These are phyloP conservation scores for Paraphoma chrysanthemicola DNA, from an alignment of 2,329 filamentous ascomycete species.

Conservation along the genomic window DNA sequence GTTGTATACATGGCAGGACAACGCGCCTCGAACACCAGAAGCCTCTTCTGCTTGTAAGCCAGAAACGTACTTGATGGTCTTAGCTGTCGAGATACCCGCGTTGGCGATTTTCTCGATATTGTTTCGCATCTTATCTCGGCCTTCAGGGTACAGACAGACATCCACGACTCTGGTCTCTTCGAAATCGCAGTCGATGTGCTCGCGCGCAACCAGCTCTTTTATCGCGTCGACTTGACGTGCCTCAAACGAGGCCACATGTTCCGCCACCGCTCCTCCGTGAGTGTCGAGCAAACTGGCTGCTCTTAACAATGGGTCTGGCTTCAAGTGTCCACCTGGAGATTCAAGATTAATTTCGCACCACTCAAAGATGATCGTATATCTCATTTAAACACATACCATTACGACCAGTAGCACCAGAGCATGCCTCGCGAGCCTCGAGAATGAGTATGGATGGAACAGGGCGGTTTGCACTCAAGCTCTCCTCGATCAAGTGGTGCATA, in stretches of 20 bases:
- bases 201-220: slow-evolving; percentile 12
- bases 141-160: slow-evolving; percentile 8
- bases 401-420: slow-evolving; percentile 61
- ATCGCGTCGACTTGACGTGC: slow-evolving; percentile 12
- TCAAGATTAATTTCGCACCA: not conserved
- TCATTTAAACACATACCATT: slow-evolving; percentile 52
- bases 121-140: slow-evolving; percentile 11
- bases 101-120: slow-evolving; percentile 4
- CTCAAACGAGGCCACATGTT: slow-evolving; percentile 19
- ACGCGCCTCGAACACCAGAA: slow-evolving; percentile 14
- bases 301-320: slow-evolving; percentile 47
- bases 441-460: slow-evolving; percentile 19
- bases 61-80: slow-evolving; percentile 5
- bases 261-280: slow-evolving; percentile 14
- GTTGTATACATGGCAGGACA: slow-evolving; percentile 16
- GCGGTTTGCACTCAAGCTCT: not conserved
- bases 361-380: not conserved
- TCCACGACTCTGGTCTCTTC: slow-evolving; percentile 18
- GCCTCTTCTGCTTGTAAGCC: slow-evolving; percentile 15
- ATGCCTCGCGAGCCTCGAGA: slow-evolving; percentile 59
- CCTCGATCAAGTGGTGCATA: slow-evolving; percentile 15
- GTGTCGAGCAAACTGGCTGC: slow-evolving; percentile 13
- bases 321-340: slow-evolving; percentile 13
- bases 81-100: slow-evolving; percentile 13
- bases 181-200: slow-evolving; percentile 16